Evolutionary conservation across 2,329 filamentous ascomycete species (phyloP), one percentile per base, ranked within the genome.

Genomic region (Cladophialophora exuberans): DNA sequence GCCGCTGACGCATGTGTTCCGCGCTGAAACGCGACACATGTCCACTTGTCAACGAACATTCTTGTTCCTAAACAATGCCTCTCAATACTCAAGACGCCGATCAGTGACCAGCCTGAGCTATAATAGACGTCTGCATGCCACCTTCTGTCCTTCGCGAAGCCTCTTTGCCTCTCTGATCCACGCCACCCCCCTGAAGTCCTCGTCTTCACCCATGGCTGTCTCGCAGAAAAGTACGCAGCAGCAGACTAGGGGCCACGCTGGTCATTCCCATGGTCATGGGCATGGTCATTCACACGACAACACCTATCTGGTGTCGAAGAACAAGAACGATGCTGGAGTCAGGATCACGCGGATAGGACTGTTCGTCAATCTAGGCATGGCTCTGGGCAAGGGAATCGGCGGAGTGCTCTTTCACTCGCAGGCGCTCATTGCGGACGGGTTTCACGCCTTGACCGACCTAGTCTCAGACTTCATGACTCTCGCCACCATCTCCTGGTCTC

Each of bases 401-500:
- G 94, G 94, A 64, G 96, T 94, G 76, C 78, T 87, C 63, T 97
- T 99, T 79, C 92, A 97, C 73, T 97, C 92, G 39, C 91, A 97
- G 74, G 87, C 90, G 55, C 88, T 96, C 79, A 79, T 92, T 56
- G 92, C 94, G 68, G 94, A 99, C 72, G 94, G 90, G 52, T 93
- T 96, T 76, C 94, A 99, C 76, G 93, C 91, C 66, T 81, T 97
- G 63, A 96, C 93, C 44, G 94, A 99, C 73, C 83, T 99, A 53
- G 90, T 96, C 57, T 97, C 92, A 49, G 94, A 99, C 72, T 82
- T 99, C 65, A 85, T 97, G 71, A 99, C 94, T 1, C 82, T 99
- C 17, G 89, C 90, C 13, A 99, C 94, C 7, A 92, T 99, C 42
- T 93, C 92, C 17, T 96, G 89, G 85, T 96, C 92, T 56, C 76